Evolutionary conservation across 371 early-diverging fungal genomes (phyloP).

Genomic region (Catenaria anguillulae): DNA sequence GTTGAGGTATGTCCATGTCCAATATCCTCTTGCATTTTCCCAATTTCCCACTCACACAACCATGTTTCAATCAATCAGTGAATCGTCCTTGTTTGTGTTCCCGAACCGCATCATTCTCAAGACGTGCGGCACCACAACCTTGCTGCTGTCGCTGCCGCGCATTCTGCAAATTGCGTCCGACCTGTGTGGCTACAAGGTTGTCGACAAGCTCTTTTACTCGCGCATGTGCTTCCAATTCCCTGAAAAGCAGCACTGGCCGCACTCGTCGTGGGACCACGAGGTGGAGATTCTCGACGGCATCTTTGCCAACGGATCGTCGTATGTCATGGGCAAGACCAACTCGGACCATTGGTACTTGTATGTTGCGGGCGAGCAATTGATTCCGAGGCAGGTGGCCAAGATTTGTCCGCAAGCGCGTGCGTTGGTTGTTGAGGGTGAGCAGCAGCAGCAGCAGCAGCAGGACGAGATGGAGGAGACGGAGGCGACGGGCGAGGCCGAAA

Average conservation of each 20-base stretch:
- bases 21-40: too few relatives aligned
- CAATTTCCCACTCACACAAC: too few relatives aligned
- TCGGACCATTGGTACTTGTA: slow-evolving; percentile 93
- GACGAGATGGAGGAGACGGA: too few relatives aligned
- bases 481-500: too few relatives aligned
- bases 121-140: slow-evolving; percentile 92
- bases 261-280: slow-evolving; percentile 80
- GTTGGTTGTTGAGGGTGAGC: not conserved
- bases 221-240: slow-evolving; percentile 94
- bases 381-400: not conserved
- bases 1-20: too few relatives aligned
- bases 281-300: slow-evolving; percentile 52
- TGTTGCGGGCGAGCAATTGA: slow-evolving; percentile 16
- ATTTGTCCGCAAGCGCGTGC: not conserved
- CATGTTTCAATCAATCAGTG: too few relatives aligned
- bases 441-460: too few relatives aligned
- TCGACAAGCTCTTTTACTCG: slow-evolving; percentile 71
- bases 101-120: slow-evolving; percentile 84
- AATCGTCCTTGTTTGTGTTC: slow-evolving; percentile 93
- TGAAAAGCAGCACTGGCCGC: slow-evolving; percentile 71
- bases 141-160: slow-evolving; percentile 65
- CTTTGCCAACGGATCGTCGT: slow-evolving; percentile 63
- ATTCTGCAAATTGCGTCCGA: slow-evolving; percentile 67
- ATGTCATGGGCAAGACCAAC: slow-evolving; percentile 80
- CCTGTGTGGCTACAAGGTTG: slow-evolving; percentile 34